These are phyloP conservation scores for Aspergillus sclerotiicarbonarius DNA, from an alignment of 495 filamentous ascomycete species.

Conservation along the genomic window DNA sequence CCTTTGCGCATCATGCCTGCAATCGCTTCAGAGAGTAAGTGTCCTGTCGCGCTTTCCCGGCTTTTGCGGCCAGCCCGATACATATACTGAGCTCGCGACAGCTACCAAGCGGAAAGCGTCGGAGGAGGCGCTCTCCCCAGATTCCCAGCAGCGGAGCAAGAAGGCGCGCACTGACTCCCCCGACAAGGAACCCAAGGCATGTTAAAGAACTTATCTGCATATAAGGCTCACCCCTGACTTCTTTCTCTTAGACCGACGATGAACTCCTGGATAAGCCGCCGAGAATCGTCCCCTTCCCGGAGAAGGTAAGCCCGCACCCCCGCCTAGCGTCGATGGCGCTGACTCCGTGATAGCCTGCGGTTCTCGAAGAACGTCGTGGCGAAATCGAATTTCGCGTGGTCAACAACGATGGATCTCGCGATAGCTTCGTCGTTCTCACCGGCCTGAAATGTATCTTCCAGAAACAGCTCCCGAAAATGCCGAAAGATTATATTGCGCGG, in stretches of 20 bases:
- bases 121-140: constrained; percentile 62
- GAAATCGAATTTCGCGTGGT: constrained; percentile 98
- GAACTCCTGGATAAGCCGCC: constrained; percentile 34
- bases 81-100: constrained; percentile 27
- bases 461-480: constrained; percentile 98
- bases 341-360: constrained; percentile 63
- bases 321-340: constrained; percentile 4
- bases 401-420: constrained; percentile 87
- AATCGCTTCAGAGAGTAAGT: constrained; percentile 23
- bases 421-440: constrained; percentile 91
- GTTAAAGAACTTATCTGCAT: background rate
- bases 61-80: background rate
- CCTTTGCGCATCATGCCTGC: constrained; percentile 13
- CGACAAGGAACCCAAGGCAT: constrained; percentile 51
- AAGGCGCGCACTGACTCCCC: constrained; percentile 60
- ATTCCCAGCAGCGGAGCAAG: constrained; percentile 49
- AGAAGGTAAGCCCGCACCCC: constrained; percentile 57
- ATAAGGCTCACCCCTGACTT: background rate
- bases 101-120: constrained; percentile 76
- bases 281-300: constrained; percentile 73
- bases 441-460: constrained; percentile 98
- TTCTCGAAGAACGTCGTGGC: constrained; percentile 89
- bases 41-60: background rate
- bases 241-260: constrained; percentile 30
- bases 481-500: constrained; percentile 96